Conservation (phyloP, 805 yeast genomes). For the Saccharomyces cerevisiae region DNA sequence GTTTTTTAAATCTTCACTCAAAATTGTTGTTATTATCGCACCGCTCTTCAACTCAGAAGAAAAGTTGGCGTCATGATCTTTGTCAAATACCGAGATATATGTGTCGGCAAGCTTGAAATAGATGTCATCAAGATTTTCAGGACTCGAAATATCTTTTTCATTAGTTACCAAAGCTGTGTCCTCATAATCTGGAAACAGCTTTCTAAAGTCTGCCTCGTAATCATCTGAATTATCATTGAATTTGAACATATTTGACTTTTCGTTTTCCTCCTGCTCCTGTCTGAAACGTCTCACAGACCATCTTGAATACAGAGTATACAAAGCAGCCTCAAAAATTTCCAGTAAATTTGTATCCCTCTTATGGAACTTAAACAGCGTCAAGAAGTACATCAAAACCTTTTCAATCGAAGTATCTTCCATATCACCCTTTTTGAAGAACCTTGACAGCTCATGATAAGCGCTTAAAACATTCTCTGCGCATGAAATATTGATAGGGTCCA, state of each 20-base stretch:
- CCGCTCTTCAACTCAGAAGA: constrained; percentile 36
- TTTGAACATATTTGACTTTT: constrained; percentile 56
- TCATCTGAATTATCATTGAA: constrained; percentile 56
- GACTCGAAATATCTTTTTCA: constrained; percentile 13
- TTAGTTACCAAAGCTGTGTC: constrained; percentile 33
- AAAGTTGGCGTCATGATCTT: constrained; percentile 13
- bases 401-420: constrained; percentile 45
- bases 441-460: constrained; percentile 32
- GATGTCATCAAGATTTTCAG: constrained; percentile 35
- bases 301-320: constrained; percentile 60
- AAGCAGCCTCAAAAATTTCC: constrained; percentile 35
- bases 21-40: constrained; percentile 24
- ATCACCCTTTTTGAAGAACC: constrained; percentile 34
- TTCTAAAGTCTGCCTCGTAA: constrained; percentile 69
- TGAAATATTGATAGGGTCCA: constrained; percentile 37
- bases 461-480: constrained; percentile 21
- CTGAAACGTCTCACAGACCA: constrained; percentile 73
- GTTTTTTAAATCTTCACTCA: constrained; percentile 19
- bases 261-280: constrained; percentile 53
- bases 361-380: constrained; percentile 37
- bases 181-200: constrained; percentile 83
- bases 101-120: constrained; percentile 42
- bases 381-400: constrained; percentile 39
- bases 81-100: constrained; percentile 39
- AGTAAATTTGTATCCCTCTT: constrained; percentile 11